Evolutionary conservation across 306 rosid genomes (phyloP), one percentile per base, ranked within the genome.

Genomic region (Castanea crenata): DNA sequence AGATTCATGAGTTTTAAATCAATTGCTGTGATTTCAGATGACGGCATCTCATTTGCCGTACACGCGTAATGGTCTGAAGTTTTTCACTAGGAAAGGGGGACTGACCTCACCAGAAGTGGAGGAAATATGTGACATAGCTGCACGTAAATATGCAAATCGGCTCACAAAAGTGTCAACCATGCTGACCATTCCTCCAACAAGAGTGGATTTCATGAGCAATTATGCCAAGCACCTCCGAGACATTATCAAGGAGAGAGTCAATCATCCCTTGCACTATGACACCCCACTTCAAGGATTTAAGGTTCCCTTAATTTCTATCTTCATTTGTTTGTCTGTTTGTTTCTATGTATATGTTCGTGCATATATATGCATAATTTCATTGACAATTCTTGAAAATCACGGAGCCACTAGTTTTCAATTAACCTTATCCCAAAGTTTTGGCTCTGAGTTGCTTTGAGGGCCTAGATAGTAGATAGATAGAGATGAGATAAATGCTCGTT

Each of bases 11-110:
- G 5, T 49, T 29, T 5, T 20, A 64, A 64, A 64, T 35, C 20
- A 19, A 65, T 34, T 32, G 20, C 38, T 76, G 35, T 69, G 2
- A 10, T 21, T 74, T 83, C 84, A 92, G 98, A 92, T 94, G 92
- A 94, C 98, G 15, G 98, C 98, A 0, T 94, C 98, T 41, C 98
- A 94, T 87, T 88, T 94, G 49, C 97, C 97, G 1, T 94, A 88
- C 78, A 94, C 98, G 0, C 84, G 98, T 1, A 94, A 94, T 69
- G 98, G 98, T 27, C 83, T 92, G 59, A 94, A 94, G 55, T 94
- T 92, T 57, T 94, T 94, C 80, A 94, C 97, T 1, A 92, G 85
- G 89, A 90, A 69, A 80, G 97, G 98, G 29, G 98, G 97, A 2
- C 54, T 94, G 62, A 89, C 87, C 44, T 91, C 97, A 6, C 70